Evolutionary conservation across 257 asterid species (phyloP).

Genomic region (Phtheirospermum japonicum): DNA sequence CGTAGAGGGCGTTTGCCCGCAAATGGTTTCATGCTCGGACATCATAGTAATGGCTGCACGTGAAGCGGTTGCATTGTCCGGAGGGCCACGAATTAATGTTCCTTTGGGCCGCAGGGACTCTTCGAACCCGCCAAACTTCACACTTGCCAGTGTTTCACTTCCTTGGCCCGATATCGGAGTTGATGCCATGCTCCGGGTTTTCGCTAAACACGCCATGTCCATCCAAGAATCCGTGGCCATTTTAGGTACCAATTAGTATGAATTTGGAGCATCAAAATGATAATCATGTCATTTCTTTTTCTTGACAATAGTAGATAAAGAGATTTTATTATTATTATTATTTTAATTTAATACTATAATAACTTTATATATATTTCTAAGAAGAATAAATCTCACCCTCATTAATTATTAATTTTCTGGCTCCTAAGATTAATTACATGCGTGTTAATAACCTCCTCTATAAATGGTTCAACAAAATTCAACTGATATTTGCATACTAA

Average conservation of each 20-base stretch:
- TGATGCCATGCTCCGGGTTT: constrained; percentile 34
- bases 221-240: constrained; percentile 56
- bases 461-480: too few relatives aligned
- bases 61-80: constrained; percentile 46
- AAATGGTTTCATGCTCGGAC: constrained; percentile 55
- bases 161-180: constrained; percentile 40
- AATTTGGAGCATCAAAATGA: too few relatives aligned
- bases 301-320: too few relatives aligned
- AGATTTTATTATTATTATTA: too few relatives aligned
- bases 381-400: too few relatives aligned
- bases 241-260: constrained; percentile 43
- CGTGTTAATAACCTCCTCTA: too few relatives aligned
- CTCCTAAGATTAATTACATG: too few relatives aligned
- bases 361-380: too few relatives aligned
- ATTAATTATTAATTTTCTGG: too few relatives aligned
- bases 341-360: too few relatives aligned
- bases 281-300: too few relatives aligned
- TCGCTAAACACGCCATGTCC: constrained; percentile 36
- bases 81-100: constrained; percentile 47
- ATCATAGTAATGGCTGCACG: constrained; percentile 49
- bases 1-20: constrained; percentile 46
- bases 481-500: too few relatives aligned
- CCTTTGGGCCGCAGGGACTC: constrained; percentile 60
- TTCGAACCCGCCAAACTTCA: constrained; percentile 19
- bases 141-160: constrained; percentile 33